phyloP scores from a whole-genome alignment of 257 asterid species.

The Salvia hispanica region DNA sequence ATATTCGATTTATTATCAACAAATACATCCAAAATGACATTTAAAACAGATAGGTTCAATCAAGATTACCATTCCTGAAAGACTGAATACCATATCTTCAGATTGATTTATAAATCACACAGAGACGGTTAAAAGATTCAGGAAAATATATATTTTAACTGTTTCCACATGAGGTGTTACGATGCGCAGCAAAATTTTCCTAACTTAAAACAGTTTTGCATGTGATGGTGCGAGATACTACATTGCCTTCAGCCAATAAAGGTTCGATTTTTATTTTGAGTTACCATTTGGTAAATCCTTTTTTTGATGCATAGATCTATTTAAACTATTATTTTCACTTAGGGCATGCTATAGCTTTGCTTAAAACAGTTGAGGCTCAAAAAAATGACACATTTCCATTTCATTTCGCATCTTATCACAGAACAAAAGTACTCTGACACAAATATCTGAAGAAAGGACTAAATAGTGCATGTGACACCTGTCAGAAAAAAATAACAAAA shows the following conservation, averaged over 20 bases:
- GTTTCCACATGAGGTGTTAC: not conserved
- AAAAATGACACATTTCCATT: not conserved
- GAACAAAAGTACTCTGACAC: conserved; percentile 7
- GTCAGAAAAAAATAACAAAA: not conserved
- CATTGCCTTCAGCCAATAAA: conserved; percentile 1
- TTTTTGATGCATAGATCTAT: conserved; percentile 11
- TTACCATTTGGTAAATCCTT: not conserved
- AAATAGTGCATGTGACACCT: not conserved
- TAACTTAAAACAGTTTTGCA: not conserved
- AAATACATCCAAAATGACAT: not conserved
- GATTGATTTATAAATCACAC: conserved; percentile 3
- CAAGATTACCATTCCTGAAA: not conserved
- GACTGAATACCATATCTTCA: not conserved
- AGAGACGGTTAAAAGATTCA: not conserved
- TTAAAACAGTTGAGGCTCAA: not conserved
- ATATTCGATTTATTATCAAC: not conserved
- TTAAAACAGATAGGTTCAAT: conserved; percentile 2
- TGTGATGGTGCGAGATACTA: not conserved
- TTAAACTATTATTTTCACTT: conserved; percentile 2
- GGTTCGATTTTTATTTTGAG: not conserved
- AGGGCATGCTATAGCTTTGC: conserved; percentile 17
- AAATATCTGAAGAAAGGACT: conserved; percentile 1
- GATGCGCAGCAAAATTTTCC: not conserved
- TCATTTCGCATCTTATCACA: not conserved
- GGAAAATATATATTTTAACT: not conserved